phyloP scores from a whole-genome alignment of 164 flowering plant species.

The Vitis amurensis region DNA sequence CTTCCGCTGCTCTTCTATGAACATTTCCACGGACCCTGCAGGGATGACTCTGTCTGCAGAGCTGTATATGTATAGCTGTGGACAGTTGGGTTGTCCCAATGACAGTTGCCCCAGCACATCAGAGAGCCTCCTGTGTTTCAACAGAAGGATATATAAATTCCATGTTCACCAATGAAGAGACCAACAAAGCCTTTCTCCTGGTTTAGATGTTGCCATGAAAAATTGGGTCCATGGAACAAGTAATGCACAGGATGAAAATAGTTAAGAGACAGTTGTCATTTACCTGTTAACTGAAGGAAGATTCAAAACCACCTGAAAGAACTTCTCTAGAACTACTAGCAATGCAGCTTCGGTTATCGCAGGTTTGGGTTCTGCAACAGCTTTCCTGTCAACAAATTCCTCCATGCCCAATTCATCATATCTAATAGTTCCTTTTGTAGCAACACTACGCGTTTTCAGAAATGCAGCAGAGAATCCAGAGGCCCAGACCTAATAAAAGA shows the following conservation, averaged over 20 bases:
- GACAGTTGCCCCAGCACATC: constrained; percentile 65
- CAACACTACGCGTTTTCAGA: constrained; percentile 80
- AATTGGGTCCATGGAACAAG: no score
- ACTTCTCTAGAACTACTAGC: constrained; percentile 70
- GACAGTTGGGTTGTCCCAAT: constrained; percentile 74
- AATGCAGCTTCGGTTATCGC: constrained; percentile 82
- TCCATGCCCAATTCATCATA: constrained; percentile 26
- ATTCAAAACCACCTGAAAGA: constrained; percentile 78
- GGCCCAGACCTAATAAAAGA: constrained; percentile 43
- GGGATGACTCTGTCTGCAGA: constrained; percentile 61
- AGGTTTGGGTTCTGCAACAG: constrained; percentile 51
- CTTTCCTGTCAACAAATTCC: constrained; percentile 19
- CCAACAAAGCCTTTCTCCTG: no score
- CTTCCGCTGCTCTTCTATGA: constrained; percentile 71
- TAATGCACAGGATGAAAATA: no score
- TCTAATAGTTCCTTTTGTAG: constrained; percentile 53
- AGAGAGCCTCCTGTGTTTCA: constrained; percentile 72
- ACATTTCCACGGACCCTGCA: constrained; percentile 72
- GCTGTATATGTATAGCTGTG: constrained; percentile 29
- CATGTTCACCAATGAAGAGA: background rate
- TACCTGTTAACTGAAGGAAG: constrained; percentile 87
- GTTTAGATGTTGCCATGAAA: no score
- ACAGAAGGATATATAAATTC: no score
- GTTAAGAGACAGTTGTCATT: background rate
- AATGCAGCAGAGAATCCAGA: constrained; percentile 98